Percentiles rank a stretch among this genome's conserved stretches.
phyloP scores from a whole-genome alignment of 2,329 filamentous ascomycete genomes.

The Penicillium sp. region DNA sequence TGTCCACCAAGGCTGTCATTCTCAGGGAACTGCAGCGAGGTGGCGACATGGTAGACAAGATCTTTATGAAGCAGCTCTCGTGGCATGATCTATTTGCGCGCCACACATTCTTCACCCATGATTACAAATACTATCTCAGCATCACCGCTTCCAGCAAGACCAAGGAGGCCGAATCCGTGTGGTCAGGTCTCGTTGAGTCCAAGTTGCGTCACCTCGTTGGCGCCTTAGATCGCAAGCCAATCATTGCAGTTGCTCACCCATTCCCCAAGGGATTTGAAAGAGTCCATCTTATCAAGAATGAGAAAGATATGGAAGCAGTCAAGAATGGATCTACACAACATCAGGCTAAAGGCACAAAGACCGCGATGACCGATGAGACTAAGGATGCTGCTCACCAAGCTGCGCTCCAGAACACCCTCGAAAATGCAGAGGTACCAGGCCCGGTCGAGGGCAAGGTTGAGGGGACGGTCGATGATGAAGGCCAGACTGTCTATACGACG shows the following conservation, averaged over 20 bases:
- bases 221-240: constrained; percentile 74
- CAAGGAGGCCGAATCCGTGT: constrained; percentile 79
- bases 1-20: constrained; percentile 81
- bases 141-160: constrained; percentile 78
- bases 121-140: constrained; percentile 93
- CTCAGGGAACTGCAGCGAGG: constrained; percentile 77
- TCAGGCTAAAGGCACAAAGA: constrained; percentile 54
- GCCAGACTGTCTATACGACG: constrained; percentile 70
- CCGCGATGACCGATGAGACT: constrained; percentile 51
- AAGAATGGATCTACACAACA: constrained; percentile 61
- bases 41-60: constrained; percentile 71
- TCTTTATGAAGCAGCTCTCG: constrained; percentile 69
- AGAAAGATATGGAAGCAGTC: constrained; percentile 61
- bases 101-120: constrained; percentile 88
- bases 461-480: constrained; percentile 33
- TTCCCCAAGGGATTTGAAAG: constrained; percentile 93
- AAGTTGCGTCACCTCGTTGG: constrained; percentile 84
- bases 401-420: constrained; percentile 47
- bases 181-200: constrained; percentile 90
- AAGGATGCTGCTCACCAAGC: constrained; percentile 50
- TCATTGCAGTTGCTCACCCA: constrained; percentile 79
- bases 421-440: constrained; percentile 40
- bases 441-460: constrained; percentile 31
- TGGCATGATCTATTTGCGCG: constrained; percentile 90
- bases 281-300: constrained; percentile 65